phyloP scores from a whole-genome alignment of 306 rosid species.

The Vigna reflexopilosa region DNA sequence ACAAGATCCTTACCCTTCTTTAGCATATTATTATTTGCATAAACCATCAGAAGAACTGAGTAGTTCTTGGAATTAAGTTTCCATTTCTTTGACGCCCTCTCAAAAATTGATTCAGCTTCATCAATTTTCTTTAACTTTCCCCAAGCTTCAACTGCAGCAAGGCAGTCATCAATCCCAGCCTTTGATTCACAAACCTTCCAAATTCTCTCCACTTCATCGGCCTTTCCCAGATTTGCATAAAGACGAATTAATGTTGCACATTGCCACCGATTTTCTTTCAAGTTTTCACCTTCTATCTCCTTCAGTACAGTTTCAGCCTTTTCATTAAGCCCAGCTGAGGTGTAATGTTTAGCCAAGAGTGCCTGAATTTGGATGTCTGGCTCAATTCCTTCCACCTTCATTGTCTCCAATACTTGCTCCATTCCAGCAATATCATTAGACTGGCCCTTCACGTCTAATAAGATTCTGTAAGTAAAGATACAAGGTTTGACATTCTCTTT shows the following conservation, averaged over 20 bases:
- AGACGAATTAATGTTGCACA: slow-evolving; percentile 48
- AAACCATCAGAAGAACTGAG: slow-evolving; percentile 59
- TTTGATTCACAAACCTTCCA: slow-evolving; percentile 69
- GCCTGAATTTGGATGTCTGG: slow-evolving; percentile 48
- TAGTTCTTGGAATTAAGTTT: slow-evolving; percentile 54
- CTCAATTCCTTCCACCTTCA: slow-evolving; percentile 78
- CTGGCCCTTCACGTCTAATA: slow-evolving; percentile 69
- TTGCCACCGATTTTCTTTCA: slow-evolving; percentile 46
- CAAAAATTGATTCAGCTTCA: slow-evolving; percentile 78
- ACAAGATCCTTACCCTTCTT: slow-evolving; percentile 75
- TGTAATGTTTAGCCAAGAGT: slow-evolving; percentile 68
- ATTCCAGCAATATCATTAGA: slow-evolving; percentile 74
- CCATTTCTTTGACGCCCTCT: slow-evolving; percentile 56
- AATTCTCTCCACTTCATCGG: slow-evolving; percentile 74
- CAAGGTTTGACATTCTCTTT: slow-evolving; percentile 73
- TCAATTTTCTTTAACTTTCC: slow-evolving; percentile 72
- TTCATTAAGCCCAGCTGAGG: slow-evolving; percentile 60
- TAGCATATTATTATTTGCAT: slow-evolving; percentile 63
- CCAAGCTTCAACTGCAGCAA: slow-evolving; percentile 76
- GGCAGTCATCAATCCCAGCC: slow-evolving; percentile 54
- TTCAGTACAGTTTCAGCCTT: slow-evolving; percentile 68
- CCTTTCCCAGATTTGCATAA: slow-evolving; percentile 72
- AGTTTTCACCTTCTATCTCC: slow-evolving; percentile 71
- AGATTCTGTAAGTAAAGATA: slow-evolving; percentile 59
- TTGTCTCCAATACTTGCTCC: slow-evolving; percentile 72